Percentiles rank a stretch among this genome's conserved stretches.
phyloP scores from a whole-genome alignment of 306 rosid species.

The Prunus mira region DNA sequence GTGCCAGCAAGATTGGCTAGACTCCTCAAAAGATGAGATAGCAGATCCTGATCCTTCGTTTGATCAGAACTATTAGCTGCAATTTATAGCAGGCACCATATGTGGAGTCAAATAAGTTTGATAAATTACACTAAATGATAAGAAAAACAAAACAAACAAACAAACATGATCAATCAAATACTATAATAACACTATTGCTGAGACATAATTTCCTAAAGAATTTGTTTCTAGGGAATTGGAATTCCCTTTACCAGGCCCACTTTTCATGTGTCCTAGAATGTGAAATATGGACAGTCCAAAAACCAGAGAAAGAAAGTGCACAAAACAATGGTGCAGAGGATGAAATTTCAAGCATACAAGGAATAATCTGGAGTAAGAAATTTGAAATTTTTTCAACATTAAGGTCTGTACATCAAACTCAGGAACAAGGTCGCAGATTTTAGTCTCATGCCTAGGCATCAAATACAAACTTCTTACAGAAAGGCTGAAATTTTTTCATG shows the following conservation, averaged over 20 bases:
- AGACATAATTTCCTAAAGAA: neutral
- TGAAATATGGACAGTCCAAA: neutral
- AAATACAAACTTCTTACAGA: neutral
- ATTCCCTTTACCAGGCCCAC: neutral
- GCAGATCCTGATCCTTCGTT: constrained; percentile 53
- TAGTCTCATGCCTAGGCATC: neutral
- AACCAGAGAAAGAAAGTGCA: neutral
- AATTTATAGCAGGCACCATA: constrained; percentile 34
- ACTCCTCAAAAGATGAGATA: constrained; percentile 59
- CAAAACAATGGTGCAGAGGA: neutral
- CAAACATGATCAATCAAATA: neutral
- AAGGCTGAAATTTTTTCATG: neutral
- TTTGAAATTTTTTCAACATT: neutral
- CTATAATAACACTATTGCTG: neutral
- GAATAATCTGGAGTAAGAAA: neutral
- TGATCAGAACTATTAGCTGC: constrained; percentile 65
- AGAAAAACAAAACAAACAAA: neutral
- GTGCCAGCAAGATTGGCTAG: constrained; percentile 55
- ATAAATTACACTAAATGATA: neutral
- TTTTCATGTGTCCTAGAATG: neutral
- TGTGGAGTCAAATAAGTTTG: constrained; percentile 34
- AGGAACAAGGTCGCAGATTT: neutral
- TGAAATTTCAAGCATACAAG: neutral
- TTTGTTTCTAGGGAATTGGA: neutral
- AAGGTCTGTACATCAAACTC: neutral